A percentile compares a stretch with the other conserved stretches of the same genome.
Evolutionary conservation across 2,329 filamentous ascomycete genomes (phyloP).

Genomic region (Xylaria sp.): DNA sequence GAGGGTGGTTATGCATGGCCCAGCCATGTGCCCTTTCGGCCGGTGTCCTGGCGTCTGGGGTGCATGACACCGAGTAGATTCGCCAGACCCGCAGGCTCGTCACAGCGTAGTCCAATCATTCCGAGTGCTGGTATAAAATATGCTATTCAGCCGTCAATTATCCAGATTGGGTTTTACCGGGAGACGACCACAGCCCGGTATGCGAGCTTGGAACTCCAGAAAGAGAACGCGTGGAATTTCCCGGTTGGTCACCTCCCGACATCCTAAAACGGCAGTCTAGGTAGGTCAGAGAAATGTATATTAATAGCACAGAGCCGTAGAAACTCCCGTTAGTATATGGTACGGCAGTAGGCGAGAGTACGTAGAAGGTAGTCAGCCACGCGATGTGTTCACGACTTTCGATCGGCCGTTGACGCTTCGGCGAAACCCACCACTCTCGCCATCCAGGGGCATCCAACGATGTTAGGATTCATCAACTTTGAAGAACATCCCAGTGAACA

Average conservation of each 20-base stretch:
- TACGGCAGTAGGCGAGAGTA: neutral
- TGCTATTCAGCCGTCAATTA: slow-evolving; percentile 20
- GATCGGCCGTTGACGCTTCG: neutral
- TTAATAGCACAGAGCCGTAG: neutral
- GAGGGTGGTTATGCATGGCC: slow-evolving; percentile 12
- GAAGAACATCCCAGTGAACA: neutral
- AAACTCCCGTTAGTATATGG: neutral
- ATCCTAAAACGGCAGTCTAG: neutral
- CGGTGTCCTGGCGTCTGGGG: slow-evolving; percentile 5
- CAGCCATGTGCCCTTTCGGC: slow-evolving; percentile 22
- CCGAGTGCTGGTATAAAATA: slow-evolving; percentile 13
- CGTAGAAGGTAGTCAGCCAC: neutral
- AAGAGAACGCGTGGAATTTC: neutral
- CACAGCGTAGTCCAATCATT: slow-evolving; percentile 21
- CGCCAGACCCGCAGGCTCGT: slow-evolving; percentile 13
- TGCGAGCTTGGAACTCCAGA: neutral
- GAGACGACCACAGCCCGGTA: slow-evolving; percentile 3
- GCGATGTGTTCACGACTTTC: neutral
- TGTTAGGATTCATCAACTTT: neutral
- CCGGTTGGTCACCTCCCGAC: neutral
- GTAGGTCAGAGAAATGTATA: neutral
- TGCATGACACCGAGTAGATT: slow-evolving; percentile 8
- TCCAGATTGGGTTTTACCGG: slow-evolving; percentile 29
- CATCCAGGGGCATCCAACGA: neutral
- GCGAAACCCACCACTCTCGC: neutral